phyloP scores from a whole-genome alignment of 768 basidiomycete species.

The Naematelia encephala region DNA sequence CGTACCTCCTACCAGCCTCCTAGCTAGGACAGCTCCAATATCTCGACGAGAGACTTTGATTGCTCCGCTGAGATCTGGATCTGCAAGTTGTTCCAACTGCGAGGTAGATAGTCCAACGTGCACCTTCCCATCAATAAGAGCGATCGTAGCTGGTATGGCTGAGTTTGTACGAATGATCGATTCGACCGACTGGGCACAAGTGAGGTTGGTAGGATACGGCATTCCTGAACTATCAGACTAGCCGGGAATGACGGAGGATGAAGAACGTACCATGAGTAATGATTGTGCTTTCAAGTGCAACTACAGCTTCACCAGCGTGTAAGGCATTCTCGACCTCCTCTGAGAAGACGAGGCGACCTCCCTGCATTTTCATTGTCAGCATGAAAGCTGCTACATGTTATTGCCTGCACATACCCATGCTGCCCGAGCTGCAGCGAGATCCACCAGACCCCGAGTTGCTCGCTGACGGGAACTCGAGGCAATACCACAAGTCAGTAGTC shows the following conservation, averaged over 20 bases:
- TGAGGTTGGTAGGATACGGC: constrained; percentile 72
- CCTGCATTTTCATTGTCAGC: constrained; percentile 11
- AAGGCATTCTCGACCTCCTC: constrained; percentile 78
- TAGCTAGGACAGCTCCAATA: constrained; percentile 30
- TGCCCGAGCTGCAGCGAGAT: constrained; percentile 5
- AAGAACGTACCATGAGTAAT: constrained; percentile 68
- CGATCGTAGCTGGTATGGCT: constrained; percentile 87
- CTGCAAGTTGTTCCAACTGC: constrained; percentile 55
- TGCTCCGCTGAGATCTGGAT: constrained; percentile 14
- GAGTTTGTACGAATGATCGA: constrained; percentile 68
- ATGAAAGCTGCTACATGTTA: background rate
- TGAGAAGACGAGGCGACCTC: constrained; percentile 32
- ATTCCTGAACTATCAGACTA: constrained; percentile 55
- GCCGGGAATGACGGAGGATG: background rate
- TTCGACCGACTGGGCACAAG: constrained; percentile 70
- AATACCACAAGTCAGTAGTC: background rate
- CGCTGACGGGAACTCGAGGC: no score
- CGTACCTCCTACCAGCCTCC: constrained; percentile 64
- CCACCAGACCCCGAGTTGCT: constrained; percentile 3
- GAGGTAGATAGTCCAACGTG: constrained; percentile 72
- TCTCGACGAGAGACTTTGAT: constrained; percentile 48
- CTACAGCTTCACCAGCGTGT: constrained; percentile 62
- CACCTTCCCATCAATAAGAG: constrained; percentile 72
- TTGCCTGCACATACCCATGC: constrained; percentile 4
- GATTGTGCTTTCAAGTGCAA: constrained; percentile 87